phyloP scores from a whole-genome alignment of 208 protist genomes.

The Trypanosoma melophagium region DNA sequence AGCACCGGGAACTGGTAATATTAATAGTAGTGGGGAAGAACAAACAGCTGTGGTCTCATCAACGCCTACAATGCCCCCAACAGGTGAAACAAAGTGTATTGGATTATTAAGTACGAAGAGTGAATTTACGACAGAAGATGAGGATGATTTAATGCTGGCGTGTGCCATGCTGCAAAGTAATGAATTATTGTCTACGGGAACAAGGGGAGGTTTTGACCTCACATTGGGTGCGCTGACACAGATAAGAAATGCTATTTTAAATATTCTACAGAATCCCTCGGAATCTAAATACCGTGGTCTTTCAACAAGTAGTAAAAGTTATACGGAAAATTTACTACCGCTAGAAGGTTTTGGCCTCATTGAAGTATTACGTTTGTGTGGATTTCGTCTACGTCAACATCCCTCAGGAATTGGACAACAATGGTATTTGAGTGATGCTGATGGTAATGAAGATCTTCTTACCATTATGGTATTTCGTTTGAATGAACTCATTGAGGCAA shows the following conservation, averaged over 20 bases:
- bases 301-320: constrained; percentile 56
- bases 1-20: constrained; percentile 7
- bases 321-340: constrained; percentile 57
- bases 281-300: constrained; percentile 58
- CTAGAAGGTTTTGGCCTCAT: constrained; percentile 61
- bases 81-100: neutral
- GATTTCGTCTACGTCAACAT: constrained; percentile 57
- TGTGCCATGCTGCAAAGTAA: constrained; percentile 72
- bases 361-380: constrained; percentile 57
- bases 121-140: constrained; percentile 49
- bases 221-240: constrained; percentile 44
- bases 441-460: constrained; percentile 51
- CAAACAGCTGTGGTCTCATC: too few relatives aligned
- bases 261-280: constrained; percentile 56
- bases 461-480: constrained; percentile 39
- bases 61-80: neutral
- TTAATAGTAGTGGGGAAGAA: too few relatives aligned
- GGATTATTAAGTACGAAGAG: constrained; percentile 32
- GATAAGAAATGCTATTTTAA: constrained; percentile 43
- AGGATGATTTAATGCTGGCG: constrained; percentile 61
- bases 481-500: constrained; percentile 33
- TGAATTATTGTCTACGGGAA: constrained; percentile 40
- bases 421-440: constrained; percentile 63
- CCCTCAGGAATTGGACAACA: constrained; percentile 36
- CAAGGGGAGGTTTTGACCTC: constrained; percentile 36